These are phyloP conservation scores for Fomitopsis schrenkii DNA, from an alignment of 1,284 basidiomycete genomes.

Conservation along the genomic window DNA sequence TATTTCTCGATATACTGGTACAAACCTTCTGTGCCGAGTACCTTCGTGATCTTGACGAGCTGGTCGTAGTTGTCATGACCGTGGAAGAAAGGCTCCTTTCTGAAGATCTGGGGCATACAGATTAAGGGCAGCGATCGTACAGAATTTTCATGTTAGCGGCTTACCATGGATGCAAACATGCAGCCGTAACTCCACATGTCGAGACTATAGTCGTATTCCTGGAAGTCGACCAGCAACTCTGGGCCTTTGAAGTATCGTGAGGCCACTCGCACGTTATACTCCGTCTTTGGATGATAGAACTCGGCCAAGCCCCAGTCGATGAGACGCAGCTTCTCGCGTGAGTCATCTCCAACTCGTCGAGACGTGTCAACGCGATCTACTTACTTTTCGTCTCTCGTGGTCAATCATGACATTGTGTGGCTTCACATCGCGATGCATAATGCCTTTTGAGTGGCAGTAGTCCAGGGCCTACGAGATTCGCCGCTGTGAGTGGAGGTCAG, in stretches of 20 bases:
- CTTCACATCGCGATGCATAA: slow-evolving; percentile 99
- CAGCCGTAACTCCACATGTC: slow-evolving; percentile 99
- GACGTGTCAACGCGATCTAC: slow-evolving; percentile 9
- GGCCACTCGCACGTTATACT: slow-evolving; percentile 98
- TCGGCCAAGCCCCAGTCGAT: slow-evolving; percentile 99
- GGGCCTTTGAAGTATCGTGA: slow-evolving; percentile 99
- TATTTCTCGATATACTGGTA: slow-evolving; percentile 92
- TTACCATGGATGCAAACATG: slow-evolving; percentile 98
- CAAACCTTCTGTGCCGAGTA: slow-evolving; percentile 94
- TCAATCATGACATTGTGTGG: slow-evolving; percentile 99
- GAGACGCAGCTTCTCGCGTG: slow-evolving; percentile 66
- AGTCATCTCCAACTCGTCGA: not conserved
- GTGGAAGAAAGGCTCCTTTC: slow-evolving; percentile 99
- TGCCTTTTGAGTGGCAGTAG: slow-evolving; percentile 97
- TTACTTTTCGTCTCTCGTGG: slow-evolving; percentile 90
- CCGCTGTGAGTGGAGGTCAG: slow-evolving; percentile 1
- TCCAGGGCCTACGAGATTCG: slow-evolving; percentile 75
- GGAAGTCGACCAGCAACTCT: slow-evolving; percentile 96
- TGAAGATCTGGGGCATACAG: slow-evolving; percentile 75
- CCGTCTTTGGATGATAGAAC: slow-evolving; percentile 97
- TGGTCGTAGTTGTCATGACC: slow-evolving; percentile 99
- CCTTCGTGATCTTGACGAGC: slow-evolving; percentile 97
- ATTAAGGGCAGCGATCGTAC: not conserved
- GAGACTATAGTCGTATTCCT: slow-evolving; percentile 94
- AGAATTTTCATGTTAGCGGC: slow-evolving; percentile 15